Percentiles rank a stretch among this genome's conserved stretches.
phyloP scores from a whole-genome alignment of 2,329 filamentous ascomycete species.

The Fusarium denticulatum region DNA sequence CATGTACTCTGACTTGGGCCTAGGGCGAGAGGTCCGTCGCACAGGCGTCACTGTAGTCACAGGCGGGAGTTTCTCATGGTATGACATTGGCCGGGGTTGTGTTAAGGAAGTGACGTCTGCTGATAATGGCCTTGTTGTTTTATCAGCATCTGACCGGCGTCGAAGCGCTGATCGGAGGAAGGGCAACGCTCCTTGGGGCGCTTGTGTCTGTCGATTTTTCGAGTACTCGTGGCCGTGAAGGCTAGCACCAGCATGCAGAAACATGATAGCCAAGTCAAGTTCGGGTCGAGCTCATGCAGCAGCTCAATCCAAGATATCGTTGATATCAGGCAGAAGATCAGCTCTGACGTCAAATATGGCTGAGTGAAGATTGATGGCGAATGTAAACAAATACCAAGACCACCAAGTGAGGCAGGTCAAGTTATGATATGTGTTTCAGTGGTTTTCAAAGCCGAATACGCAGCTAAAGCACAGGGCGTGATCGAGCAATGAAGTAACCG shows the following conservation, averaged over 20 bases:
- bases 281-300: slow-evolving; percentile 32
- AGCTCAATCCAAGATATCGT: slow-evolving; percentile 10
- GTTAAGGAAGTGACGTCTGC: slow-evolving; percentile 20
- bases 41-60: slow-evolving; percentile 20
- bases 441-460: slow-evolving; percentile 33
- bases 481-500: slow-evolving; percentile 35
- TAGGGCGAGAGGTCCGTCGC: slow-evolving; percentile 38
- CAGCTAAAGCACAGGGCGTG: slow-evolving; percentile 15
- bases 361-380: not conserved
- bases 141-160: slow-evolving; percentile 46
- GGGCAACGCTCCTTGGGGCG: slow-evolving; percentile 50
- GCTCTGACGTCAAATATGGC: not conserved
- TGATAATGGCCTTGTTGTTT: slow-evolving; percentile 25
- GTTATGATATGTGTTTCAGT: slow-evolving; percentile 32
- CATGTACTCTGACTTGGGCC: slow-evolving; percentile 53
- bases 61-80: slow-evolving; percentile 39
- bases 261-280: slow-evolving; percentile 55
- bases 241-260: slow-evolving; percentile 67
- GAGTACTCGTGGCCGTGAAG: slow-evolving; percentile 70
- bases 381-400: not conserved
- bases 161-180: slow-evolving; percentile 56
- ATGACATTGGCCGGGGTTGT: slow-evolving; percentile 37
- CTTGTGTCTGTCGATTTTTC: slow-evolving; percentile 47
- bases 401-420: slow-evolving; percentile 13
- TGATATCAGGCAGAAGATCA: not conserved